These are phyloP conservation scores for Backusella psychrophila DNA, from an alignment of 192 early-diverging fungal species.

Conservation along the genomic window DNA sequence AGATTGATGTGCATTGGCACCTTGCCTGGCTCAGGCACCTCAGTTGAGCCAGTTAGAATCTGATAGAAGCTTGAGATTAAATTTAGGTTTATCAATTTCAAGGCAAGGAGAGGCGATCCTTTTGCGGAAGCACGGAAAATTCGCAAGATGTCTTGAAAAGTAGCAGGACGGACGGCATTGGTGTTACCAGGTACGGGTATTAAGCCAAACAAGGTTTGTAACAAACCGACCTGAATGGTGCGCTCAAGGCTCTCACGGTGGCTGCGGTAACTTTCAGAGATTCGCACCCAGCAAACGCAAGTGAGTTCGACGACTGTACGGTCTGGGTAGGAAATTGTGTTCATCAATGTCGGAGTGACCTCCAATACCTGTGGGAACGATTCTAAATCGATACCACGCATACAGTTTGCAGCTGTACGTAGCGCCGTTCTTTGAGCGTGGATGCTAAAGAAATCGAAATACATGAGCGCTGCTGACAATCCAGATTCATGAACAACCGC, in stretches of 20 bases:
- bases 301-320: conserved; percentile 70
- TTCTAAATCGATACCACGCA: conserved; percentile 48
- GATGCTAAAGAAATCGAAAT: conserved; percentile 87
- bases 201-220: conserved; percentile 54
- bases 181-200: conserved; percentile 47
- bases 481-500: conserved; percentile 72
- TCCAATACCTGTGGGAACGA: conserved; percentile 60
- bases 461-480: conserved; percentile 73
- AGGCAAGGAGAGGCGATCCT: conserved; percentile 49
- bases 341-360: conserved; percentile 69
- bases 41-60: conserved; percentile 36
- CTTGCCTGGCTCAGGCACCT: conserved; percentile 21
- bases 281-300: conserved; percentile 59
- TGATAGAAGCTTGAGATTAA: conserved; percentile 45
- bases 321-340: conserved; percentile 67
- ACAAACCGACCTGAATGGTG: conserved; percentile 53
- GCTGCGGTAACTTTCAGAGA: conserved; percentile 62
- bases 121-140: conserved; percentile 53
- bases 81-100: conserved; percentile 39
- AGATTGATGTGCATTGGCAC: conserved; percentile 24
- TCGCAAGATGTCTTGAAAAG: conserved; percentile 57
- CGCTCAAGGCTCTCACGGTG: conserved; percentile 53
- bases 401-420: conserved; percentile 71
- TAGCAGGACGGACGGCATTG: conserved; percentile 33
- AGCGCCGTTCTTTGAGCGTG: conserved; percentile 82